These are phyloP conservation scores for Talaromyces sp. DNA, from an alignment of 2,329 filamentous ascomycete genomes.

Conservation along the genomic window DNA sequence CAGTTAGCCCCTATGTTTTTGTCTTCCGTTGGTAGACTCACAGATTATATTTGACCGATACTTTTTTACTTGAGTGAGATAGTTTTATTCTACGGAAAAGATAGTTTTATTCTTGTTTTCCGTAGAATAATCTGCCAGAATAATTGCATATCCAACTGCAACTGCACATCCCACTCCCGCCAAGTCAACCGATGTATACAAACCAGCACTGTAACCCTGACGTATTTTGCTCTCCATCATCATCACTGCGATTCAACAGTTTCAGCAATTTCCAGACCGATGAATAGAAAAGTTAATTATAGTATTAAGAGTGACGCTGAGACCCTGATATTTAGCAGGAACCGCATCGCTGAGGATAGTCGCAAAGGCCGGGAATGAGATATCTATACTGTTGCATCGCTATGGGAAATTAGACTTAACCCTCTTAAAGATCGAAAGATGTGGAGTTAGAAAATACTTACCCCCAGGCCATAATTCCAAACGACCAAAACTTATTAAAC, in stretches of 20 bases:
- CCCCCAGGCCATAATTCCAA: slow-evolving; percentile 18
- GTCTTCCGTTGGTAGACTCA: neutral
- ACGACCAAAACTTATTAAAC: slow-evolving; percentile 26
- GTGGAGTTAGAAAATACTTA: neutral
- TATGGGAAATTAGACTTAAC: neutral
- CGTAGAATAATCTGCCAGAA: neutral
- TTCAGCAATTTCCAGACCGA: slow-evolving; percentile 62
- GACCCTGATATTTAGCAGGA: slow-evolving; percentile 47
- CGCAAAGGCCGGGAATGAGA: slow-evolving; percentile 59
- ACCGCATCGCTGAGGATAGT: slow-evolving; percentile 56
- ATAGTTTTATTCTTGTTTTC: neutral
- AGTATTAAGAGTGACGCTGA: slow-evolving; percentile 57
- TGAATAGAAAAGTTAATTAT: slow-evolving; percentile 64
- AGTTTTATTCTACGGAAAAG: too few relatives aligned
- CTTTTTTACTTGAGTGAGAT: neutral
- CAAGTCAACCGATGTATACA: neutral
- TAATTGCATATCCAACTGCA: neutral
- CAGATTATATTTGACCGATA: neutral
- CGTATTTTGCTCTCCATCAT: neutral
- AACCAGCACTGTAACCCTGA: neutral
- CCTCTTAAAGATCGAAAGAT: neutral
- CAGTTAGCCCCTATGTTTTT: neutral
- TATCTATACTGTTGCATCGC: slow-evolving; percentile 42
- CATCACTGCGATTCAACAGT: slow-evolving; percentile 44
- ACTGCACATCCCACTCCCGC: neutral